Evolutionary conservation across 139 green algal genomes (phyloP), one percentile per base, ranked within the genome.

Genomic region (Haematococcus sp.): DNA sequence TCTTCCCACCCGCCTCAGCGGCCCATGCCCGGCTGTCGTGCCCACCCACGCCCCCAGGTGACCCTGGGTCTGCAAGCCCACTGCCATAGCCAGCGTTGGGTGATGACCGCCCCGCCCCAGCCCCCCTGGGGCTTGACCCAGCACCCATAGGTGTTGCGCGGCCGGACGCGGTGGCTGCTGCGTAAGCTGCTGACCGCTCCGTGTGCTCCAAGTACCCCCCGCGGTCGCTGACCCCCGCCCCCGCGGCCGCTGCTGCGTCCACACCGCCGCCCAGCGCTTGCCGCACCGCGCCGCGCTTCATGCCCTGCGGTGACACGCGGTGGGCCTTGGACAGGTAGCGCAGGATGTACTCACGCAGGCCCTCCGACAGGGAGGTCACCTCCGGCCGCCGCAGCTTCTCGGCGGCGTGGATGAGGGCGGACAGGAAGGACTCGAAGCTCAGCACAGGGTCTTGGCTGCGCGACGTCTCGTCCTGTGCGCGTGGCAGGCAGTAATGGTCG

Each of bases 321-420:
- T 13, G 35, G 0, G 81, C 81, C 28, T 75, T 75, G 7, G 59
- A 34, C 0, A 84, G 59, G 40, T 87, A 87, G n/a, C 43, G 49
- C n/a, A 72, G 31, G 46, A 87, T 73, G 76, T 84, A 84, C 68
- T 81, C 68, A 25, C 81, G 64, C 33, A 84, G 19, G 5, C 46
- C 71, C 56, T 88, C 86, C 31, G 81, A 88, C 3, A 91, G 80
- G 77, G 84, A 90, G 27, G 83, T 72, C 28, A 81, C 71, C n/a
- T 86, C 76, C 5, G 66, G 32, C n/a, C 79, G 68, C 46, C 70
- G 69, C 13, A 84, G 61, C 27, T 68, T 68, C 28, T 74, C 70
- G 9, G 79, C 71, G 3, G 77, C 75, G 23, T 84, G 68, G n/a
- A 90, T 70, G 1, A 90, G 17, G n/a, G 75, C 70, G 3, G 76